phyloP scores from a whole-genome alignment of 495 filamentous ascomycete species.

The Penicillium longicatenatum region DNA sequence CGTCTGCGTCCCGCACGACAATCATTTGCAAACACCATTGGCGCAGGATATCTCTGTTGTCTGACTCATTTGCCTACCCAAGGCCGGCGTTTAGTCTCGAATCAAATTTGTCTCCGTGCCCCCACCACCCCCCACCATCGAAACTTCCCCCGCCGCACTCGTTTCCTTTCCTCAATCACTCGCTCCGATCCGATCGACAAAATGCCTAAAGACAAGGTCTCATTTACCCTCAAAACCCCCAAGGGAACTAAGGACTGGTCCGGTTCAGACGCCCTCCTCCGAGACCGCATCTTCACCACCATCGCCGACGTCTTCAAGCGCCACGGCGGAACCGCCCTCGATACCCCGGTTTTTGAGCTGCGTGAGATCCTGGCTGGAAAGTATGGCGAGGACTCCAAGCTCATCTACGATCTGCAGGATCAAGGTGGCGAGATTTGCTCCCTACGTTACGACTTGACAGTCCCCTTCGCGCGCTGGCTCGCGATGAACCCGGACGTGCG shows the following conservation, averaged over 20 bases:
- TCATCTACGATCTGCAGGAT: slow-evolving; percentile 85
- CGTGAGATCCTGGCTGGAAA: slow-evolving; percentile 81
- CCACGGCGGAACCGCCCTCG: slow-evolving; percentile 82
- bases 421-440: slow-evolving; percentile 85
- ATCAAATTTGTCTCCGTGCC: slow-evolving; percentile 36
- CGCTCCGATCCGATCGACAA: slow-evolving; percentile 21
- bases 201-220: slow-evolving; percentile 40
- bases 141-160: slow-evolving; percentile 33
- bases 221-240: slow-evolving; percentile 50
- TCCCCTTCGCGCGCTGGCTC: slow-evolving; percentile 86
- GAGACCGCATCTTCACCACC: slow-evolving; percentile 77
- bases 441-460: slow-evolving; percentile 87
- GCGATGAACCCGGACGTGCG: slow-evolving; percentile 78
- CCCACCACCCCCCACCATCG: slow-evolving; percentile 45
- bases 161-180: slow-evolving; percentile 30
- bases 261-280: slow-evolving; percentile 31
- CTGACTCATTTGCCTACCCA: slow-evolving; percentile 25
- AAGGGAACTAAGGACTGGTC: slow-evolving; percentile 53
- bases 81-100: slow-evolving; percentile 26
- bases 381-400: slow-evolving; percentile 90
- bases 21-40: slow-evolving; percentile 24
- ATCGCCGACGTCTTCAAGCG: slow-evolving; percentile 87
- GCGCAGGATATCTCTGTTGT: slow-evolving; percentile 9
- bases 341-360: slow-evolving; percentile 82
- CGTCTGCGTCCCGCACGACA: slow-evolving; percentile 31